Conservation (phyloP, 495 filamentous ascomycete genomes). For the Tuber melanosporum region DNA sequence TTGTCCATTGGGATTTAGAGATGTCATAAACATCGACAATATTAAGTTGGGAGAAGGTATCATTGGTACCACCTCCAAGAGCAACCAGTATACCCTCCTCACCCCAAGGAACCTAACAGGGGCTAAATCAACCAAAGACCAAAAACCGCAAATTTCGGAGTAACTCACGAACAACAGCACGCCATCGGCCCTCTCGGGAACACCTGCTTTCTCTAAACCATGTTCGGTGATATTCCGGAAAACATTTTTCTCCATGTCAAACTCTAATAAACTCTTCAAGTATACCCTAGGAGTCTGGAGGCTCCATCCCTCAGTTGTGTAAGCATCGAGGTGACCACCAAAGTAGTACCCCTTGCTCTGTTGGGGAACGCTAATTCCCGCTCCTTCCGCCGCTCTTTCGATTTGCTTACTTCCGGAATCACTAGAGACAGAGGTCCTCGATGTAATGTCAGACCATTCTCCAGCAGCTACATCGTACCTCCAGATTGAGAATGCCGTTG, state of each 20-base stretch:
- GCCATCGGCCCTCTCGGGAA: constrained; percentile 66
- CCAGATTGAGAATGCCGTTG: constrained; percentile 57
- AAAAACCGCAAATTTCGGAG: neutral
- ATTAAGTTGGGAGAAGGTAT: constrained; percentile 59
- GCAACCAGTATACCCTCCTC: constrained; percentile 62
- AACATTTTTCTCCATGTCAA: constrained; percentile 42
- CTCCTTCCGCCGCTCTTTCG: constrained; percentile 63
- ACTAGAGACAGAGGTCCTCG: constrained; percentile 21
- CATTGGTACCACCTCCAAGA: constrained; percentile 60
- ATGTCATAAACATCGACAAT: constrained; percentile 72
- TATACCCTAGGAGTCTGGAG: constrained; percentile 56
- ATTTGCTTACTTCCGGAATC: constrained; percentile 31
- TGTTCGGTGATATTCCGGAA: constrained; percentile 68
- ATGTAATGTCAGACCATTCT: constrained; percentile 53
- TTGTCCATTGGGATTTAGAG: constrained; percentile 68
- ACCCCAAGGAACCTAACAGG: constrained; percentile 62
- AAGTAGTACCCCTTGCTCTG: constrained; percentile 68
- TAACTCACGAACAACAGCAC: constrained; percentile 49
- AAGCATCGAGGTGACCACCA: constrained; percentile 63
- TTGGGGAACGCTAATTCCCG: constrained; percentile 60
- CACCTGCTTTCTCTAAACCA: constrained; percentile 55
- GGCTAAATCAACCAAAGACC: neutral
- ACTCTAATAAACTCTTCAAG: constrained; percentile 67
- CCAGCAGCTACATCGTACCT: constrained; percentile 55
- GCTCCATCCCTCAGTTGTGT: constrained; percentile 65